Evolutionary conservation across 306 rosid genomes (phyloP), one percentile per base, ranked within the genome.

Genomic region (Rosa rugosa): DNA sequence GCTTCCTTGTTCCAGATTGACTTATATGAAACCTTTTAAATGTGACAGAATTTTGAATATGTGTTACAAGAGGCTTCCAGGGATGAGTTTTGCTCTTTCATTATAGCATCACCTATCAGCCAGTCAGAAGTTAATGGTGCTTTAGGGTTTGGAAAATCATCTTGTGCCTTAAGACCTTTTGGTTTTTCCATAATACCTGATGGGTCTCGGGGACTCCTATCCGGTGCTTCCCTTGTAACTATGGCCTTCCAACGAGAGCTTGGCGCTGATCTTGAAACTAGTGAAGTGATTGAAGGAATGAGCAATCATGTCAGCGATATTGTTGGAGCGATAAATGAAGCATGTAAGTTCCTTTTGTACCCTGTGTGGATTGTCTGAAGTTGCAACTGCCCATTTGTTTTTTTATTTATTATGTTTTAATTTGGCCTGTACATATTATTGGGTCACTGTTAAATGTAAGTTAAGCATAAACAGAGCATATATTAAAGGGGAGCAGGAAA

Each of bases 121-220:
- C 60, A 50, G 27, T 18, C 46, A 18, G 81, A 71, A 17, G 31
- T 72, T 12, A n/a, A 10, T 5, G 18, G 6, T 23, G 31, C 13
- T 25, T 63, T 63, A 9, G 68, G 70, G 20, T 16, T 31, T 65
- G 5, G 44, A 11, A 36, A 65, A 16, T 11, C 4, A 13, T 65
- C 0, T 65, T 65, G 22, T 65, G 3, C 70, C 44, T 23, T 77
- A 18, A 76, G 42, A 53, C 78, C 78, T 71, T 71, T 72, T 5
- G 84, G 84, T 44, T 81, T 76, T 71, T 76, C 84, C 22, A 63
- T 81, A 63, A 51, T 76, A 76, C 84, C 81, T 51, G 81, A 78
- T 5, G 81, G 63, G 40, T 69, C 74, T 2, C 59, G 31, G 20
- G 78, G 84, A 44, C 78, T 41, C 9, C 62, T 41, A 44, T 76